Percentiles rank a stretch among this genome's conserved stretches.
phyloP scores from a whole-genome alignment of 768 basidiomycete species.

The Leucosporidium scottii region DNA sequence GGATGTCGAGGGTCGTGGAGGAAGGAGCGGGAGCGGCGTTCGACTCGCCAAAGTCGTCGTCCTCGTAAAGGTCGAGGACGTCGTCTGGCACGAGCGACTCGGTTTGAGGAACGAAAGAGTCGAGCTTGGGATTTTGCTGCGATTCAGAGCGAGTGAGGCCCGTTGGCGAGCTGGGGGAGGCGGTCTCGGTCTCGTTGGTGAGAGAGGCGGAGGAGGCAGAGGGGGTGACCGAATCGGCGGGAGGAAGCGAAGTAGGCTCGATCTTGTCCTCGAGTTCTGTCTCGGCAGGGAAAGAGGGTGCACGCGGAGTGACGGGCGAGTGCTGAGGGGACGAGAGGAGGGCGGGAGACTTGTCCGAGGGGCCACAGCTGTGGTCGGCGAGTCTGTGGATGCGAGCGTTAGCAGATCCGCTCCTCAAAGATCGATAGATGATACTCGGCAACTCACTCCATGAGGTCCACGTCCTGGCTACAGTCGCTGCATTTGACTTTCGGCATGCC shows the following conservation, averaged over 20 bases:
- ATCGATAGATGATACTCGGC: too few relatives aligned
- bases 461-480: conserved; percentile 12
- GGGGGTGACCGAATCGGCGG: too few relatives aligned
- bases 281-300: too few relatives aligned
- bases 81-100: conserved; percentile 17
- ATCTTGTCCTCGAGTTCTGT: too few relatives aligned
- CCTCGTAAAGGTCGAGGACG: conserved; percentile 14
- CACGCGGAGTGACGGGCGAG: too few relatives aligned
- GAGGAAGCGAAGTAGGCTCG: too few relatives aligned
- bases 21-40: background rate
- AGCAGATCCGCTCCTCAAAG: too few relatives aligned
- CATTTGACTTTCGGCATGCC: conserved; percentile 19
- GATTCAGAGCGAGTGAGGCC: too few relatives aligned
- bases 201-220: too few relatives aligned
- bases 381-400: background rate
- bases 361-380: background rate
- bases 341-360: background rate
- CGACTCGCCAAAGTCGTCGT: conserved; percentile 2
- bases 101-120: conserved; percentile 19
- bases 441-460: conserved; percentile 21
- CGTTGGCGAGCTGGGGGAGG: too few relatives aligned
- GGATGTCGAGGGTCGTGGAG: background rate
- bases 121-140: conserved; percentile 4
- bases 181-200: too few relatives aligned
- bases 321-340: background rate